Base-by-base conservation (phyloP, 768 basidiomycete species). In the Cyclocybe aegerita region DNA sequence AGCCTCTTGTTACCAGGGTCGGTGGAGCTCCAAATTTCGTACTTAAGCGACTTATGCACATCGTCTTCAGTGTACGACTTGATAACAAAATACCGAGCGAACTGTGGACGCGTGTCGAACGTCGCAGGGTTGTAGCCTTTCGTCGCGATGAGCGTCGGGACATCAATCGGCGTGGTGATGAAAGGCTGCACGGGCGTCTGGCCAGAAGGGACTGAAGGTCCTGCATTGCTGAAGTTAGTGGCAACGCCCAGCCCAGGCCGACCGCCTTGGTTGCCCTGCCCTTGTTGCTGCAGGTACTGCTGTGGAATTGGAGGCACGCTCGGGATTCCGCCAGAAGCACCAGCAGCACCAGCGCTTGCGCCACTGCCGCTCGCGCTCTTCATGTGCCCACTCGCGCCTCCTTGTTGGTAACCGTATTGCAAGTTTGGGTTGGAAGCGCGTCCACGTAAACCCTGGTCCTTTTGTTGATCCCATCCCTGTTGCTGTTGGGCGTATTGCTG, bases 11-110 rank as follows among this genome's bases (percentile, higher is more conserved):
- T 99, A 2, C 97, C 97, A 1, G 93, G 90, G 64, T 94, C 93
- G 0, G 95, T 97, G 7, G 93, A 96, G 53, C 92, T 93, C 95
- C 95, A 97, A 43, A 98, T 97, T 67, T 96, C 94, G 58, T 96
- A 95, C 62, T 96, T 96, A 61, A 97, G 79, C 11, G 92, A 95
- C 68, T 99, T 99, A 73, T 98, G 96, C 1, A 99, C 96, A 63
- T 99, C 96, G 62, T 98, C 97, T 68, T 98, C 96, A 1, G 97
- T 98, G 70, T 95, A 99, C 0, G 93, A 96, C 67, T 99, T 99
- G 78, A 99, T 98, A 31, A 98, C 96, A 63, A 98, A 98, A 72
- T 79, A 98, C 11, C 95, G 80, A 3, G 96, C 92, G 68, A 86
- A 90, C 42, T 78, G 63, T 8, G 94, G 94, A 44, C 85, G 77